Conservation (phyloP, 2,329 filamentous ascomycete genomes). For the Phialophora expanda region DNA sequence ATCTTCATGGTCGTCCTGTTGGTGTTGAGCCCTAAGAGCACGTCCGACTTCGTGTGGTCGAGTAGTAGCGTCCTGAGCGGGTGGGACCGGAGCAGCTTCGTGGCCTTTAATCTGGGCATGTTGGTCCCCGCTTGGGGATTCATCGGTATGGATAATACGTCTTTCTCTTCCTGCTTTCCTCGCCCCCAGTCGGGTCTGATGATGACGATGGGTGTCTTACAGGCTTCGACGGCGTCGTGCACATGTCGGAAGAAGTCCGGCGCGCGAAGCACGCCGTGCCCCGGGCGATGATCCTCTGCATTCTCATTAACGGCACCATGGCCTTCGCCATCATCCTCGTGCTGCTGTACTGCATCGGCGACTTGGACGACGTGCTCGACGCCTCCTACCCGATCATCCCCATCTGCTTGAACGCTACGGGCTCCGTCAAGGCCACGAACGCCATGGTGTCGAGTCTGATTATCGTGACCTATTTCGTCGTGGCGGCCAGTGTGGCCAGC, state of each 20-base stretch:
- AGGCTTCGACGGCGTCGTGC: constrained; percentile 57
- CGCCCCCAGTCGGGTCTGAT: no score
- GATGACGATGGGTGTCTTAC: no score
- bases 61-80: constrained; percentile 41
- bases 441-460: constrained; percentile 49
- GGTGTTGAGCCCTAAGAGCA: constrained; percentile 44
- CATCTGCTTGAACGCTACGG: constrained; percentile 50
- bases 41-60: constrained; percentile 44
- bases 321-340: constrained; percentile 51
- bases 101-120: constrained; percentile 49
- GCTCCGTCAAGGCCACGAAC: constrained; percentile 50
- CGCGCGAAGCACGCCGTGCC: constrained; percentile 55
- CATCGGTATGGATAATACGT: constrained; percentile 38
- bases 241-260: constrained; percentile 54
- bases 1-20: constrained; percentile 47
- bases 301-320: constrained; percentile 51
- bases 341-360: constrained; percentile 53
- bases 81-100: constrained; percentile 44
- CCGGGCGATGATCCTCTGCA: constrained; percentile 52
- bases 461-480: constrained; percentile 48
- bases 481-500: constrained; percentile 53
- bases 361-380: constrained; percentile 45
- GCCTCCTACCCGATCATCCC: constrained; percentile 51
- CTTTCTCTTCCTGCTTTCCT: neutral
- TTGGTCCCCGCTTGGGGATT: constrained; percentile 45